Evolutionary conservation across 1,284 basidiomycete genomes (phyloP).

Genomic region (Rugiboletus extremiorientalis): DNA sequence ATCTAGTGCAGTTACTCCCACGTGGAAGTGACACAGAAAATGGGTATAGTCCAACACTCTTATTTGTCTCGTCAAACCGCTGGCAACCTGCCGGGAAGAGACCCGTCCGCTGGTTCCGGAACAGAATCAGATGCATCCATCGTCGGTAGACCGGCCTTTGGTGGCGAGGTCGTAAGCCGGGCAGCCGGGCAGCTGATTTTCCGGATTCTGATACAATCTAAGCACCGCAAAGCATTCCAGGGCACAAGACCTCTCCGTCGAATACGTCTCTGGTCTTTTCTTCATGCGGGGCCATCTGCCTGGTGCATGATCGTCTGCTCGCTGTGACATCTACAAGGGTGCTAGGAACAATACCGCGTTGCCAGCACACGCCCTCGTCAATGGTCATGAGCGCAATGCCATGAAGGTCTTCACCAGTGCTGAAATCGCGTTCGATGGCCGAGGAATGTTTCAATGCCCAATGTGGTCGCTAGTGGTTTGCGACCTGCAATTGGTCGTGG

Average conservation of each 20-base stretch:
- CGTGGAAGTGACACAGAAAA: background rate
- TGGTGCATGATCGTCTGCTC: background rate
- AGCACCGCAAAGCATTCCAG: background rate
- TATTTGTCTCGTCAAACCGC: constrained; percentile 17
- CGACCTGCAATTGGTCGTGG: constrained; percentile 9
- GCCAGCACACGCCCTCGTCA: no score
- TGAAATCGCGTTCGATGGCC: no score
- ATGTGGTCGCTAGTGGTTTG: constrained; percentile 8
- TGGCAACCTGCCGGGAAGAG: constrained; percentile 64
- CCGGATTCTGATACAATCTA: background rate
- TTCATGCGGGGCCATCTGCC: background rate
- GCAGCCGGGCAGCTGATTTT: constrained; percentile 24
- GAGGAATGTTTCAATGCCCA: background rate
- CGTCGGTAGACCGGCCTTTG: constrained; percentile 56
- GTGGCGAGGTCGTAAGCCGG: constrained; percentile 24
- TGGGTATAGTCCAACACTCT: constrained; percentile 17
- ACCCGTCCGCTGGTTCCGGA: background rate
- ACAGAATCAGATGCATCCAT: background rate
- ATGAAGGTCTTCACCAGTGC: background rate
- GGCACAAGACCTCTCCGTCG: background rate
- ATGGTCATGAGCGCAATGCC: background rate
- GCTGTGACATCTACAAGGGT: background rate
- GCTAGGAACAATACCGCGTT: no score
- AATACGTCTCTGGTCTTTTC: background rate
- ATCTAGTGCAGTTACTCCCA: background rate